Conservation (phyloP, 192 early-diverging fungal species). For the Backusella tuberculispora region DNA sequence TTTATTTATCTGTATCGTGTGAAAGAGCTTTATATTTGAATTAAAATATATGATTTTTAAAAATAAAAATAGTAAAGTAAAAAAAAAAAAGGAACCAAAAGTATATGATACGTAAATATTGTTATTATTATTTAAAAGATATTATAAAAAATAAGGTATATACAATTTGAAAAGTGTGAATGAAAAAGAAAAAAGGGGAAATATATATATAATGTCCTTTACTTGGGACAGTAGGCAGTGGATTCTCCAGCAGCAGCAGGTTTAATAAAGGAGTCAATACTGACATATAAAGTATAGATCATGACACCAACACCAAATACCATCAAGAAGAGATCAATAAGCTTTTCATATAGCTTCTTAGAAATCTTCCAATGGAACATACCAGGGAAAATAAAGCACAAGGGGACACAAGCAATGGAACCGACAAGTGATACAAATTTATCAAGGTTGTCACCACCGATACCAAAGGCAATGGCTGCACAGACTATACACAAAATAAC, state of each 20-base stretch:
- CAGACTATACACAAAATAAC: slow-evolving; percentile 61
- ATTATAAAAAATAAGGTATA: slow-evolving; percentile 4
- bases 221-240: slow-evolving; percentile 24
- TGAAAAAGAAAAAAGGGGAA: neutral
- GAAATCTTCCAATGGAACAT: slow-evolving; percentile 76
- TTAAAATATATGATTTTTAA: neutral
- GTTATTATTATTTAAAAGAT: neutral
- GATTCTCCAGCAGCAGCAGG: slow-evolving; percentile 22
- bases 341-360: slow-evolving; percentile 44
- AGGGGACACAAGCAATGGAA: slow-evolving; percentile 70
- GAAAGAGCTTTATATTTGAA: neutral
- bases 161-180: neutral
- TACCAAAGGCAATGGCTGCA: slow-evolving; percentile 68
- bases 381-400: slow-evolving; percentile 85
- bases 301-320: slow-evolving; percentile 69
- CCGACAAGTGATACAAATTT: slow-evolving; percentile 88
- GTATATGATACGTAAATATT: neutral
- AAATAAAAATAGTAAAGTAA: neutral
- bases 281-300: slow-evolving; percentile 82
- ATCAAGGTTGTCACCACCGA: slow-evolving; percentile 74
- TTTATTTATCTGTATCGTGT: too few relatives aligned
- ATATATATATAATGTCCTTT: neutral
- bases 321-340: slow-evolving; percentile 61
- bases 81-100: neutral
- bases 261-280: slow-evolving; percentile 55